A percentile compares a stretch with the other conserved stretches of the same genome.
phyloP scores from a whole-genome alignment of 129 eudicot genomes.

The Helianthus tuberosus region DNA sequence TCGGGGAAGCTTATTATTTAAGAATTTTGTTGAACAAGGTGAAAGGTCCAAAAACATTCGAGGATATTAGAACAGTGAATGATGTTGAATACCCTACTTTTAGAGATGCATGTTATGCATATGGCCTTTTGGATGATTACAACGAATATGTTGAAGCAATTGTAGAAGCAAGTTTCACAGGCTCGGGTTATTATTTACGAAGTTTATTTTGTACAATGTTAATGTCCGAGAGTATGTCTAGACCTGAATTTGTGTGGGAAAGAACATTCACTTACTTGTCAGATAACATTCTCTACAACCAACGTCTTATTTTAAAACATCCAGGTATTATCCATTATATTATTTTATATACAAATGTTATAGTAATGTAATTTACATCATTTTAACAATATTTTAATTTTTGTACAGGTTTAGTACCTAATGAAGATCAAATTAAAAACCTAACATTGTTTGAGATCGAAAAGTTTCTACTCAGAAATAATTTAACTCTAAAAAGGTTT shows the following conservation, averaged over 20 bases:
- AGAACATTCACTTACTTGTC: neutral
- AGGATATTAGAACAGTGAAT: constrained; percentile 5
- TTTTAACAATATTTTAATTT: neutral
- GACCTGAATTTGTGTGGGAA: neutral
- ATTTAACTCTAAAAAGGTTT: neutral
- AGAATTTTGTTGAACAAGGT: neutral
- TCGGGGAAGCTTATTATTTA: neutral
- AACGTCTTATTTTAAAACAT: neutral
- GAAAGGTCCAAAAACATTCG: neutral
- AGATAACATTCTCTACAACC: neutral
- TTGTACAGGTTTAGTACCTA: neutral
- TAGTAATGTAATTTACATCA: neutral
- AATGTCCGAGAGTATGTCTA: neutral
- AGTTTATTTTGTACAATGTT: too few relatives aligned
- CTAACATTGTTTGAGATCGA: neutral
- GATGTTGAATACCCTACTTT: neutral
- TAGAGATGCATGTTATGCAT: constrained; percentile 1
- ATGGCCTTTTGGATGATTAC: constrained; percentile 3
- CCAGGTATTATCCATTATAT: neutral
- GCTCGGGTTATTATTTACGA: neutral
- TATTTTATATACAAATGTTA: neutral
- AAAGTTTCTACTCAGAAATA: neutral
- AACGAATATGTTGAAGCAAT: too few relatives aligned
- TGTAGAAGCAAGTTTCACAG: neutral
- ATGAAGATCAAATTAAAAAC: neutral